Evolutionary conservation across 176 grass and related monocot species (phyloP).

Genomic region (Stipa capillata): DNA sequence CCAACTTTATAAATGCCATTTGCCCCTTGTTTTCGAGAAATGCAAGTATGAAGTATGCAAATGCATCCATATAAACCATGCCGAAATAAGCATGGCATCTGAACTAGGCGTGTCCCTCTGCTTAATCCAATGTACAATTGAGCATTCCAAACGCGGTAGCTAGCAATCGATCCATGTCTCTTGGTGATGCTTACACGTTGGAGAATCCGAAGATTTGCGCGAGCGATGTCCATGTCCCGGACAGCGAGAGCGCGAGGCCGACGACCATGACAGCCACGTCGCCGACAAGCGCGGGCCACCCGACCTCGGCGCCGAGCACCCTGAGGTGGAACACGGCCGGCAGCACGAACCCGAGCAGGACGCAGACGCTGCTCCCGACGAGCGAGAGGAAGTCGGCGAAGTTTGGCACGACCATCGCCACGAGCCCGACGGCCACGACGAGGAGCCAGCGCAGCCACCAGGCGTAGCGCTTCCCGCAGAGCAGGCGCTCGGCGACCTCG

Average conservation of each 20-base stretch:
- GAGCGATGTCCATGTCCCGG: conserved; percentile 90
- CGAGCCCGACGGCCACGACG: conserved; percentile 53
- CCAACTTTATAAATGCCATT: neutral
- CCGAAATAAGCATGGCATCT: neutral
- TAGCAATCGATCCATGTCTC: neutral
- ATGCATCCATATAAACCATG: neutral
- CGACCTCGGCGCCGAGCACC: conserved; percentile 50
- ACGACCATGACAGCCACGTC: conserved; percentile 50
- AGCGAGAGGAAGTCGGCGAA: conserved; percentile 92
- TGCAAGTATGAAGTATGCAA: neutral
- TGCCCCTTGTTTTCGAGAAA: neutral
- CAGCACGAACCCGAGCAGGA: conserved; percentile 81
- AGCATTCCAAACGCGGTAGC: neutral
- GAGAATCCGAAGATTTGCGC: conserved; percentile 52
- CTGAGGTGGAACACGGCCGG: conserved; percentile 86
- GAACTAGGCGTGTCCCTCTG: neutral
- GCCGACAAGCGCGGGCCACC: conserved; percentile 14
- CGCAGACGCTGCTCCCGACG: conserved; percentile 91
- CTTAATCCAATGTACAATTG: conserved; percentile 4
- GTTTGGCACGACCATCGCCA: conserved; percentile 83
- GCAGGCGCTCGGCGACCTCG: conserved; percentile 84
- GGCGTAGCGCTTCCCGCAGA: conserved; percentile 63
- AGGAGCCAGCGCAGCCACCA: conserved; percentile 81
- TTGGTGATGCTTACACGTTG: conserved; percentile 17
- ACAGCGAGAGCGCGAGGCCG: conserved; percentile 46